These are phyloP conservation scores for Jaminaea rosea DNA, from an alignment of 1,284 basidiomycete genomes.

Conservation along the genomic window DNA sequence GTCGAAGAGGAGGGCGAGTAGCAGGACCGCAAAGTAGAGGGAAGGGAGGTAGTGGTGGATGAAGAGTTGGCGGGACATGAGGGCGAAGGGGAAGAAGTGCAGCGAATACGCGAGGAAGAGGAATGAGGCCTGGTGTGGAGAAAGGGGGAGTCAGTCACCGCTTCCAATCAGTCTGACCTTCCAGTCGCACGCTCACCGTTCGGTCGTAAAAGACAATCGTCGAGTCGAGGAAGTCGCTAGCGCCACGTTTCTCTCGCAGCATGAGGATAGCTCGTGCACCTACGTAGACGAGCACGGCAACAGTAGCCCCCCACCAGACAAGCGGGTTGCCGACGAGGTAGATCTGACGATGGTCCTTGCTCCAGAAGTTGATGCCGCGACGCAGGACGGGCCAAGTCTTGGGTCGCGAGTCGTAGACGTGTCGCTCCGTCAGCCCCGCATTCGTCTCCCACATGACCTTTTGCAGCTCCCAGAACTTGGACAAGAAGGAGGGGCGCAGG, in stretches of 20 bases:
- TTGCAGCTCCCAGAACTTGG: constrained; percentile 86
- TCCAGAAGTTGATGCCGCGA: constrained; percentile 93
- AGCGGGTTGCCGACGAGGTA: constrained; percentile 90
- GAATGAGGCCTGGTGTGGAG: constrained; percentile 84
- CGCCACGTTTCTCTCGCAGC: constrained; percentile 80
- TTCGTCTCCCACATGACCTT: constrained; percentile 98
- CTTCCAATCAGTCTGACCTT: too few relatives aligned
- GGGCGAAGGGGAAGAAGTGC: constrained; percentile 95
- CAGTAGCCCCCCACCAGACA: constrained; percentile 87
- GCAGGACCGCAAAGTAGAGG: constrained; percentile 81
- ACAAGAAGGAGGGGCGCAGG: constrained; percentile 69
- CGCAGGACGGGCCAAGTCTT: constrained; percentile 75
- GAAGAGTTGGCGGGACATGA: constrained; percentile 85
- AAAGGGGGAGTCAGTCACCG: too few relatives aligned
- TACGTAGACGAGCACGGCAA: constrained; percentile 74
- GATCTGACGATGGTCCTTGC: constrained; percentile 82
- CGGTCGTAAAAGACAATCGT: constrained; percentile 84
- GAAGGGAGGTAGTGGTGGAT: constrained; percentile 97
- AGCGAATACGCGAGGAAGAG: constrained; percentile 88
- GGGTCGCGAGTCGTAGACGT: constrained; percentile 88
- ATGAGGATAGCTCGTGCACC: constrained; percentile 87
- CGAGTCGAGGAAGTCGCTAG: constrained; percentile 77
- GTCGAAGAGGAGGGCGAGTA: constrained; percentile 73
- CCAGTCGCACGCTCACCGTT: too few relatives aligned
- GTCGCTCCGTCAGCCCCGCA: constrained; percentile 83